Evolutionary conservation across 768 basidiomycete species (phyloP), one percentile per base, ranked within the genome.

Genomic region (Amanita polypyramis): DNA sequence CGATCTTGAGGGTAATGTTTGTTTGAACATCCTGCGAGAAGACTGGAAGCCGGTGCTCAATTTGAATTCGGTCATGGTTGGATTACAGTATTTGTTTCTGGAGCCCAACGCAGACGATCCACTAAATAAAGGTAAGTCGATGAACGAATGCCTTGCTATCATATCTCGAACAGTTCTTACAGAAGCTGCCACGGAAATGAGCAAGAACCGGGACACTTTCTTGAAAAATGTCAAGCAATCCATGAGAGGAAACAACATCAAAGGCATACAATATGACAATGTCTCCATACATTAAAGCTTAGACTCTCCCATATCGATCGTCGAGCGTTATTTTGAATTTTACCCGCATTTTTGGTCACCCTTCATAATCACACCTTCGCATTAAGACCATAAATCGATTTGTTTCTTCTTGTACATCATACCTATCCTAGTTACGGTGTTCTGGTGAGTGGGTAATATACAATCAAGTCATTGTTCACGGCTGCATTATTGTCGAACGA

Each of bases 11-110:
- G 96, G 96, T 38, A 98, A 98, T 56, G 95, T 99, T 39, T 99
- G 96, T 71, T 65, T 99, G 57, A 98, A 98, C 67, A 97, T 98
- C 62, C 77, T 98, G 50, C 81, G 96, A 62, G 96, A 99, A 71
- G 96, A 99, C 68, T 99, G 96, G 96, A 99, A 99, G 61, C 96
- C 96, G 4, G 96, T 99, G 2, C 72, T 99, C 37, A 98, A 97
- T 65, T 74, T 99, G 45, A 97, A 93, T 63, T 90, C 94, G 25
- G 91, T 99, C 54, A 95, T 98, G 91, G 90, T 98, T 51, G 96
- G 96, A 30, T 66, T 99, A 49, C 96, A 99, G 64, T 99, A 97
- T 61, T 77, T 99, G 45, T 99, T 99, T 76, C 73, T 99, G 49
- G 96, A 99, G 65, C 96, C 96, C 11, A 99, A 99, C 58, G 88